Conservation (phyloP, 192 early-diverging fungal species). For the Coemansia aciculifera region DNA sequence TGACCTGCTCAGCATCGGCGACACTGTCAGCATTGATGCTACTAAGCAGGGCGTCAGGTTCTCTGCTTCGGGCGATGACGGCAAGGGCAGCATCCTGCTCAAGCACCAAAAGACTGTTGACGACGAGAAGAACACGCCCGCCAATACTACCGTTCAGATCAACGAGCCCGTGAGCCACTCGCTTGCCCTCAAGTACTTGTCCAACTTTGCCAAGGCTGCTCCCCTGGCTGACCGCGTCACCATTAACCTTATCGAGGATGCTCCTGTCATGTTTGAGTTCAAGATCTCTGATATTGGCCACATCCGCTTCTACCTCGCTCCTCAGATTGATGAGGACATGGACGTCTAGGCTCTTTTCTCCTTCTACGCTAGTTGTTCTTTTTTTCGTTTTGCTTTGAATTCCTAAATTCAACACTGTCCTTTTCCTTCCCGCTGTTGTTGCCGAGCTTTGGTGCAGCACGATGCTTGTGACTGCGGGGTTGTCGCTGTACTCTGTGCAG, state of each 20-base stretch:
- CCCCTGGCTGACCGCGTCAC: conserved; percentile 78
- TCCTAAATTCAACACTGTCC: not conserved
- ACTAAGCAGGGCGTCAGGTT: conserved; percentile 96
- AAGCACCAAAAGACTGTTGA: conserved; percentile 77
- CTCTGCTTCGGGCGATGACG: conserved; percentile 81
- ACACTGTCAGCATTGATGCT: conserved; percentile 86
- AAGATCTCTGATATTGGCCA: conserved; percentile 84
- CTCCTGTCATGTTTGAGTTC: conserved; percentile 94
- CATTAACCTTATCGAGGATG: conserved; percentile 80
- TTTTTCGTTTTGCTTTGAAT: not conserved
- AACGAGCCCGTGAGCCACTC: conserved; percentile 78
- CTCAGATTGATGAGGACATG: conserved; percentile 69
- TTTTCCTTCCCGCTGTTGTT: not conserved
- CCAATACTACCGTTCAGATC: conserved; percentile 68
- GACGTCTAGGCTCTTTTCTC: not conserved
- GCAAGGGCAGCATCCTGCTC: conserved; percentile 76
- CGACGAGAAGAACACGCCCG: conserved; percentile 58
- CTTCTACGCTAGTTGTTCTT: not conserved
- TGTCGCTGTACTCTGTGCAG: no score
- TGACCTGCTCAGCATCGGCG: conserved; percentile 80
- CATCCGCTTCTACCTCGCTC: conserved; percentile 92
- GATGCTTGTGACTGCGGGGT: no score
- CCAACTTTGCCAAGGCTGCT: conserved; percentile 94
- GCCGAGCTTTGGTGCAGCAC: not conserved
- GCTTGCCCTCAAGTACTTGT: conserved; percentile 92